A percentile compares a stretch with the other conserved stretches of the same genome.
Evolutionary conservation across 306 rosid genomes (phyloP).

Genomic region (Vigna unguiculata): DNA sequence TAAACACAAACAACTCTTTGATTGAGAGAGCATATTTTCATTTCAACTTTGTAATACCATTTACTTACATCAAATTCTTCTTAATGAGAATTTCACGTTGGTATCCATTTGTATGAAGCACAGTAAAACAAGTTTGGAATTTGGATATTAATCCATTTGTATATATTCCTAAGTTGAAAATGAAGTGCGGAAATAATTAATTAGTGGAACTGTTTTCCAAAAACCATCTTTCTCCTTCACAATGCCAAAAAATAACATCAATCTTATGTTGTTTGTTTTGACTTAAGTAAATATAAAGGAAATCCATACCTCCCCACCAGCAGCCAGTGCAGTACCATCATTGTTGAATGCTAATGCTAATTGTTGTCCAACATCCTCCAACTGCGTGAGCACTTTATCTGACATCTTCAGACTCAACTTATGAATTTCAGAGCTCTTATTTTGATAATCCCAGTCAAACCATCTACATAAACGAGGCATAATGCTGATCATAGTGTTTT

Average conservation of each 20-base stretch:
- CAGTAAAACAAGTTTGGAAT: background rate
- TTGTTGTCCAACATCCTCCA: slow-evolving; percentile 79
- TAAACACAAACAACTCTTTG: background rate
- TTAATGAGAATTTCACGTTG: background rate
- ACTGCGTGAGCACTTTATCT: slow-evolving; percentile 55
- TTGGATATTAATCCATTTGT: slow-evolving; percentile 23
- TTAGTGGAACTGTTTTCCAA: slow-evolving; percentile 18
- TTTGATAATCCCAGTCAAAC: slow-evolving; percentile 65
- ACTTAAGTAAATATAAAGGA: slow-evolving; percentile 34
- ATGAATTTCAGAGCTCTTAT: slow-evolving; percentile 48
- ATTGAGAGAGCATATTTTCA: slow-evolving; percentile 29
- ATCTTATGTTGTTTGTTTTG: slow-evolving; percentile 2
- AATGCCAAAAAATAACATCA: slow-evolving; percentile 25
- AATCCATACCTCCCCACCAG: slow-evolving; percentile 82
- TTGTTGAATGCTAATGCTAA: slow-evolving; percentile 76
- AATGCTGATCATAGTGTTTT: slow-evolving; percentile 27
- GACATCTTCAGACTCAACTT: slow-evolving; percentile 60
- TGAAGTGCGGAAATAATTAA: slow-evolving; percentile 21
- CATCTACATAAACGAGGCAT: slow-evolving; percentile 57
- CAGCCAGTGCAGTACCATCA: slow-evolving; percentile 81
- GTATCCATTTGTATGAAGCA: slow-evolving; percentile 2
- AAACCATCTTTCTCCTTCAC: slow-evolving; percentile 11
- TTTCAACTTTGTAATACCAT: slow-evolving; percentile 17
- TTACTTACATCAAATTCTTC: slow-evolving; percentile 6
- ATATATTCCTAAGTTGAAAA: slow-evolving; percentile 29